Base-by-base conservation (phyloP, 1,139 yeast genomes). In the Diutina scorzettiae region DNA sequence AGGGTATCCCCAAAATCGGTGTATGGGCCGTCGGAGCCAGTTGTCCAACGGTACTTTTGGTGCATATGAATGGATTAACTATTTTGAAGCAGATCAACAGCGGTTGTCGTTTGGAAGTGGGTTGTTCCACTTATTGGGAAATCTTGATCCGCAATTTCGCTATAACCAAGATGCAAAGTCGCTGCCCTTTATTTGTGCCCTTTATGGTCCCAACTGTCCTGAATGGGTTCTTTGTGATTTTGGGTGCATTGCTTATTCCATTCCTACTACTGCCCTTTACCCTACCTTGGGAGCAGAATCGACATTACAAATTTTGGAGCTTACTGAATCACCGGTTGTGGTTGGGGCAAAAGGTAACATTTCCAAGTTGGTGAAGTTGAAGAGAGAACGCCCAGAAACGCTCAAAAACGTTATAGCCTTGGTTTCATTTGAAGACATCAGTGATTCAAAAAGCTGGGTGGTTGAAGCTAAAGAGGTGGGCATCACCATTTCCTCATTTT, bases 281-380 rank as follows among this genome's bases (percentile, higher is more conserved):
- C 81, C 78, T 48, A 76, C 84, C 2, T 59, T 79, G 51, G 85
- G 85, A 1, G 69, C 77, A 1, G 69, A 66, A 24, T 67, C 85
- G 5, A 69, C 83, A 2, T 65, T 66, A 48, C 75, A 76, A 53
- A 78, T 79, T 47, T 60, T 79, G 57, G 65, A 66, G 43, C 53
- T 74, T 44, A 74, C 81, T 4, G 73, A 75, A 49, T 56, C 75
- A 8, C 82, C 82, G 2, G 69, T 78, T 4, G 59, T 77, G 14
- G 63, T 72, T 34, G 64, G 66, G 43, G 66, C 77, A 14, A 61
- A 68, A 48, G 69, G 66, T 24, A 73, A 74, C 51, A 53, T 76
- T 44, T 61, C 62, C 21, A 58, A 55, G 39, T 56, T 77, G 24
- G 54, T 76, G 34, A 51, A 44, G 31, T 53, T 69, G 51, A 68